Conservation (phyloP, 305 asterid species). For the Fraxinus angustifolia region DNA sequence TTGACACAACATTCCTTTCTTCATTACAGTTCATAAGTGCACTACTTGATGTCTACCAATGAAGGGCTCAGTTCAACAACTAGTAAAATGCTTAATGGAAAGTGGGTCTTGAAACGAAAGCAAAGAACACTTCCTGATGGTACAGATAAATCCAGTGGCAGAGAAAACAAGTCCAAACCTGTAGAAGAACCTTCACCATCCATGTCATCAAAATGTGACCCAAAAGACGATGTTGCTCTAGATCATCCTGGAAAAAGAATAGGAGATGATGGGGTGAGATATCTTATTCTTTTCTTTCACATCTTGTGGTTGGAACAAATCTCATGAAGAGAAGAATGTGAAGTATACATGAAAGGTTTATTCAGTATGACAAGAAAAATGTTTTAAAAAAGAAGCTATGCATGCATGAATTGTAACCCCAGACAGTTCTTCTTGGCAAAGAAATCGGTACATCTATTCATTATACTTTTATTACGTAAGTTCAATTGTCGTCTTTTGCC, state of each 20-base stretch:
- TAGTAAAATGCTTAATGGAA: constrained; percentile 52
- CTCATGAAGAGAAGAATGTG: constrained; percentile 4
- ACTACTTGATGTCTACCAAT: constrained; percentile 25
- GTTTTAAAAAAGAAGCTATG: background rate
- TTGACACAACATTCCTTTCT: constrained; percentile 4
- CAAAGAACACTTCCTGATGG: constrained; percentile 65
- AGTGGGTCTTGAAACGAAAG: constrained; percentile 80
- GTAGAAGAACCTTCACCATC: constrained; percentile 36
- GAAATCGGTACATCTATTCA: background rate
- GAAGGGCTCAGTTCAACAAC: constrained; percentile 55
- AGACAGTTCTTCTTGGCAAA: constrained; percentile 1
- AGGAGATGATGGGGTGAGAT: constrained; percentile 87
- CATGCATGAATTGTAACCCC: constrained; percentile 14
- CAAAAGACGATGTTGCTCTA: constrained; percentile 38
- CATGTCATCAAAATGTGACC: constrained; percentile 35
- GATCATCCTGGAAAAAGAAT: constrained; percentile 52
- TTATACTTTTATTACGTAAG: background rate
- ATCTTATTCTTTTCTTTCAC: constrained; percentile 20
- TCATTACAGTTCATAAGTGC: constrained; percentile 37
- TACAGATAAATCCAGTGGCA: constrained; percentile 40
- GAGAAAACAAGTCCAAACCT: constrained; percentile 40
- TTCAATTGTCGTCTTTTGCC: background rate
- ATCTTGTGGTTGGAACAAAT: constrained; percentile 1
- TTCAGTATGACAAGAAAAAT: constrained; percentile 7
- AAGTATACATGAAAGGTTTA: background rate